phyloP scores from a whole-genome alignment of 352 stramenopile species.

The Phytophthora fragariaefolia region DNA sequence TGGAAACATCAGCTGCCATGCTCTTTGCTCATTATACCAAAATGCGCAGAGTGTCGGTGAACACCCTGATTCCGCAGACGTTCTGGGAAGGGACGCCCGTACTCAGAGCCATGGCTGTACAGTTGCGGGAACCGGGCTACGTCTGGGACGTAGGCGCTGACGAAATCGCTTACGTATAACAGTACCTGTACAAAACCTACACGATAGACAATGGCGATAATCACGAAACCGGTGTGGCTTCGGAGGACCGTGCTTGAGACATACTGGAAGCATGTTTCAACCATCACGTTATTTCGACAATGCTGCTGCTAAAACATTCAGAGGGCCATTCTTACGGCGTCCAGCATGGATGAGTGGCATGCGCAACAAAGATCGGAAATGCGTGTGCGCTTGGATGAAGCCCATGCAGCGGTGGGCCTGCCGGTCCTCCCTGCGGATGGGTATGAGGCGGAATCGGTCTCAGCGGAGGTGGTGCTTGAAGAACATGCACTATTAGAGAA shows the following conservation, averaged over 20 bases:
- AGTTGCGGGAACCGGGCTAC: neutral
- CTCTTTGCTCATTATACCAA: neutral
- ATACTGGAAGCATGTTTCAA: conserved; percentile 1
- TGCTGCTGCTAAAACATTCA: neutral
- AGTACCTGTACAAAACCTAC: neutral
- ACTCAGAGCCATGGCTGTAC: neutral
- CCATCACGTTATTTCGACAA: neutral
- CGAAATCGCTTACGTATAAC: neutral
- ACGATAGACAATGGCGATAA: neutral
- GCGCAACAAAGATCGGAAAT: neutral
- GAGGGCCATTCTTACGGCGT: neutral
- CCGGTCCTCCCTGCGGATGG: neutral
- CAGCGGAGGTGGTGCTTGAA: neutral
- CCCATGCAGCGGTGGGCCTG: neutral
- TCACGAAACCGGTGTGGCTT: neutral
- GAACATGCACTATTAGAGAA: neutral
- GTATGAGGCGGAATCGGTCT: neutral
- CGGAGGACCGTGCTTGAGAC: neutral
- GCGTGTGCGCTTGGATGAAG: neutral
- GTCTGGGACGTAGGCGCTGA: neutral
- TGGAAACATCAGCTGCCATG: neutral
- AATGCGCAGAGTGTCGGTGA: neutral
- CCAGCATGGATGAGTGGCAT: neutral
- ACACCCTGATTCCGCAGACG: neutral
- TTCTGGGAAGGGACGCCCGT: neutral